Evolutionary conservation across 2,329 filamentous ascomycete genomes (phyloP), one percentile per base, ranked within the genome.

Genomic region (Exophiala sp.): DNA sequence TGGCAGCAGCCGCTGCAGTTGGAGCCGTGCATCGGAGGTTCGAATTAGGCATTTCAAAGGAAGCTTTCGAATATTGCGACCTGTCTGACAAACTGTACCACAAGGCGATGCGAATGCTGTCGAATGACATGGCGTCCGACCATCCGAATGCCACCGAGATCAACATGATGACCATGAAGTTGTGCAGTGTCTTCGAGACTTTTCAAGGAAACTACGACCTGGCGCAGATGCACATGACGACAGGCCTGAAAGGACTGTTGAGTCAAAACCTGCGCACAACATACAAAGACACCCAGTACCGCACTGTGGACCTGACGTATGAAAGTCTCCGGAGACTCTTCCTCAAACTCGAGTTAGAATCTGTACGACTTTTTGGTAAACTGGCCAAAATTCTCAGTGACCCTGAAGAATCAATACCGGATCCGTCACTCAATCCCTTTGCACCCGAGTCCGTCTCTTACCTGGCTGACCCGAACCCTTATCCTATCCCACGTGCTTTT

Each of bases 1-100:
- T 62, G 18, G 42, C 47, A 12, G 59, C 55, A 12, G 57, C 61
- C 5, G 50, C 55, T 3, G 62, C 62, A 2, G 59, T 64, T 1
- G 62, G 61, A 29, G 62, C 62, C 24, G 61, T 60, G 2, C 62
- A 64, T 47, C 59, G 62, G 24, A 53, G 62, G 11, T 63, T 58
- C 38, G 54, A 57, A 34, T 51, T 63, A 11, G 62, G 62, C 7
- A 62, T 62, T 20, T 57, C 57, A 2, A 47, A 50, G 6, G 59
- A 63, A 35, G 62, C 62, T 5, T 62, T 63, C 43, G 55, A 59
- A 36, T 64, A 58, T 36, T 63, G 61, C 42, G 58, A 55, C n/a
- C 54, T 63, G 21, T 54, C 62, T 1, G 47, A 58, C n/a, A 47
- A 55, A 39, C 42, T 62, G 16, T 59, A 62, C 38, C 52, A 55